A percentile compares a stretch with the other conserved stretches of the same genome.
Conservation (phyloP, 1,139 yeast genomes). For the Blastobotrys serpentis region DNA sequence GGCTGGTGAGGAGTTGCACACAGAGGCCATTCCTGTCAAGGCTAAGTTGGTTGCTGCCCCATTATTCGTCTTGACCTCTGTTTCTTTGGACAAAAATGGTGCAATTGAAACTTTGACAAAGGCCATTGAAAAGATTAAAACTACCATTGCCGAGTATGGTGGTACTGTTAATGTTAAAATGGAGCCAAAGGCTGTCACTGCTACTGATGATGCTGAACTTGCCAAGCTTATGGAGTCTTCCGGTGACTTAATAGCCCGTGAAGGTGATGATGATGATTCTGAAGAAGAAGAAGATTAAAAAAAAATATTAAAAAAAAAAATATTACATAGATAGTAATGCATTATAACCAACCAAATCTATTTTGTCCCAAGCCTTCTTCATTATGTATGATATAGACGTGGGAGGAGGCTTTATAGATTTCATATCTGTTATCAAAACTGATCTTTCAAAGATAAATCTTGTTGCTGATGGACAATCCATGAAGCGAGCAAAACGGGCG, state of each 20-base stretch:
- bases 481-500: no score
- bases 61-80: conserved; percentile 87
- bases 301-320: conserved; percentile 2
- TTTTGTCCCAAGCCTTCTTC: no score
- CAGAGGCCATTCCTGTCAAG: conserved; percentile 79
- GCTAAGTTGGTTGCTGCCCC: conserved; percentile 98
- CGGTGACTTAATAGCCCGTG: conserved; percentile 58
- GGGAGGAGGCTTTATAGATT: no score
- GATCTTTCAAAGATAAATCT: no score
- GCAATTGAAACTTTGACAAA: conserved; percentile 76
- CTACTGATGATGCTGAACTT: conserved; percentile 96
- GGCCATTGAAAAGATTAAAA: conserved; percentile 75
- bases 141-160: conserved; percentile 67
- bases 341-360: not conserved
- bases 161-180: conserved; percentile 91
- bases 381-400: no score
- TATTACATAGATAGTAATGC: not conserved
- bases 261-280: conserved; percentile 60
- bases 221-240: conserved; percentile 84
- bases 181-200: conserved; percentile 99
- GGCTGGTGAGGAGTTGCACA: conserved; percentile 81
- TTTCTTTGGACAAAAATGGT: conserved; percentile 84
- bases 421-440: no score
- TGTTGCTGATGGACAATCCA: no score
- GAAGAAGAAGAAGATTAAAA: conserved; percentile 39